These are phyloP conservation scores for Fusarium incarnatum DNA, from an alignment of 2,329 filamentous ascomycete genomes.

Conservation along the genomic window DNA sequence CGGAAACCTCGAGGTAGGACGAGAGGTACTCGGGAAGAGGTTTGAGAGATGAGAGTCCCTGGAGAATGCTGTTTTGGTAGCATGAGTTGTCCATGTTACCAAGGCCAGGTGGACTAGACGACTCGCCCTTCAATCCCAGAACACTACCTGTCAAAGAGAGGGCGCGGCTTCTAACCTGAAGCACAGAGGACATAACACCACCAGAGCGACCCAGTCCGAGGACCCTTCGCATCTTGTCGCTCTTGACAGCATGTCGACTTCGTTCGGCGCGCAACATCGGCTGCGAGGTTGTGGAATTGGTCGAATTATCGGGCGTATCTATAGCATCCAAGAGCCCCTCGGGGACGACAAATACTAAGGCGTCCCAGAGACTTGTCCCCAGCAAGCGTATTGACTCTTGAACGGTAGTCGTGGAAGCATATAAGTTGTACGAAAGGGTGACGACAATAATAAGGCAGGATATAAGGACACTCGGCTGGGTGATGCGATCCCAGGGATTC, in stretches of 20 bases:
- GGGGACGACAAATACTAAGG: conserved; percentile 67
- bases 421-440: conserved; percentile 51
- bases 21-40: conserved; percentile 76
- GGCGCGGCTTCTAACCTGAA: conserved; percentile 68
- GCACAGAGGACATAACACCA: conserved; percentile 67
- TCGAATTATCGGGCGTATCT: conserved; percentile 65
- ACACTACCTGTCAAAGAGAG: conserved; percentile 63
- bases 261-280: conserved; percentile 54
- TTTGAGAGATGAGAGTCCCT: conserved; percentile 81
- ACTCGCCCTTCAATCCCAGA: conserved; percentile 53
- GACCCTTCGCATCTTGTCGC: conserved; percentile 71
- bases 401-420: conserved; percentile 50
- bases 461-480: conserved; percentile 52
- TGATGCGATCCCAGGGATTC: conserved; percentile 49
- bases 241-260: conserved; percentile 68
- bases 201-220: conserved; percentile 67
- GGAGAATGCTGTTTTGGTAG: conserved; percentile 96
- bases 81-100: conserved; percentile 96
- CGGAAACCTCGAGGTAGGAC: conserved; percentile 52
- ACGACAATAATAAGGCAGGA: conserved; percentile 50
- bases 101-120: conserved; percentile 72
- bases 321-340: conserved; percentile 67
- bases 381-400: conserved; percentile 45
- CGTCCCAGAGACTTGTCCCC: conserved; percentile 68
- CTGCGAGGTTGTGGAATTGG: conserved; percentile 53